Conservation (phyloP, 495 filamentous ascomycete genomes). For the Penicillium mononematosum region DNA sequence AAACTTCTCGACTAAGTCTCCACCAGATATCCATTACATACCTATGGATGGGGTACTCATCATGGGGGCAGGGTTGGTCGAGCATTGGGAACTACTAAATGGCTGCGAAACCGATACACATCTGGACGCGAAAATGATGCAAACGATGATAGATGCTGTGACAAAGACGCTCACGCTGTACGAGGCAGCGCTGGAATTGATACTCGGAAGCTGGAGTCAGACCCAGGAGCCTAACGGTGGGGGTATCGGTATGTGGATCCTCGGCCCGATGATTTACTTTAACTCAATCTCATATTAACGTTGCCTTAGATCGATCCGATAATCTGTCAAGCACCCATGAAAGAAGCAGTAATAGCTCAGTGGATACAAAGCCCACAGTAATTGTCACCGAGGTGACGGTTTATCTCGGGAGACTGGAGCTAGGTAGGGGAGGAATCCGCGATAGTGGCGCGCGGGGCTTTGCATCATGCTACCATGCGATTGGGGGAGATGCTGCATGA, state of each 20-base stretch:
- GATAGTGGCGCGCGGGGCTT: not conserved
- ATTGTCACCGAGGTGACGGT: not conserved
- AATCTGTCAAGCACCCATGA: not conserved
- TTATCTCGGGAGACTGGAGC: not conserved
- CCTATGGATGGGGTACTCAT: not conserved
- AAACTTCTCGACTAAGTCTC: not conserved
- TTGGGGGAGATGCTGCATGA: slow-evolving; percentile 3
- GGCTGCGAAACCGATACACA: not conserved
- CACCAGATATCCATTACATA: not conserved
- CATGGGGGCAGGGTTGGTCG: not conserved
- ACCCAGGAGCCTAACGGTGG: not conserved
- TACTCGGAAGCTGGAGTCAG: not conserved
- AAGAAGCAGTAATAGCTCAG: not conserved
- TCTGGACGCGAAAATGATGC: not conserved
- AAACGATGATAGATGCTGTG: not conserved
- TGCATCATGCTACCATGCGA: not conserved
- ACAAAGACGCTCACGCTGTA: slow-evolving; percentile 1
- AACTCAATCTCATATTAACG: not conserved
- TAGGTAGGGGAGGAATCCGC: not conserved
- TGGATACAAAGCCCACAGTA: not conserved
- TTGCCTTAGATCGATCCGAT: not conserved
- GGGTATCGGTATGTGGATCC: not conserved
- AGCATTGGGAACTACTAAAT: not conserved
- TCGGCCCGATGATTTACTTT: not conserved
- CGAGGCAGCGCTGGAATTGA: not conserved